Evolutionary conservation across 1,284 basidiomycete species (phyloP).

Genomic region (Melanopsichium pennsylvanicum): DNA sequence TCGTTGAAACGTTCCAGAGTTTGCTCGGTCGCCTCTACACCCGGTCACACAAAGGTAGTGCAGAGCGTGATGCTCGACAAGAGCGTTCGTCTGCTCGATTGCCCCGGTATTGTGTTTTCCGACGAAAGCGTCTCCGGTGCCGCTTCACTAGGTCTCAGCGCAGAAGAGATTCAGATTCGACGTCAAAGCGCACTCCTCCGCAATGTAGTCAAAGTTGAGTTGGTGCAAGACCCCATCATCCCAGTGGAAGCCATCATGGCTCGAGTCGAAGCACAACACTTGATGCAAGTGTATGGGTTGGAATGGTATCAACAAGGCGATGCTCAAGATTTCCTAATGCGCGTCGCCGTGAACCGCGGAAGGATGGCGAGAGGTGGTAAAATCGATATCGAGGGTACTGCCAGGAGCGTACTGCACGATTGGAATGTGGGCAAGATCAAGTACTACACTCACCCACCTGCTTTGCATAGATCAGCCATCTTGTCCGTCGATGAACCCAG

Average conservation of each 20-base stretch:
- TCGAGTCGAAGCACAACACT: constrained; percentile 46
- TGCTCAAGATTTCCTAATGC: constrained; percentile 85
- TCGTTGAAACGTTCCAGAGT: constrained; percentile 76
- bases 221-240: constrained; percentile 86
- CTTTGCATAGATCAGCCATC: constrained; percentile 36
- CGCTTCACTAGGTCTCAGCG: constrained; percentile 70
- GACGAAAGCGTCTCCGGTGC: constrained; percentile 64
- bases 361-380: constrained; percentile 74
- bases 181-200: constrained; percentile 69
- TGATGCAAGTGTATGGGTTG: constrained; percentile 54
- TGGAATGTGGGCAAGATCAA: constrained; percentile 97
- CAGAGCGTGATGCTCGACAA: constrained; percentile 93
- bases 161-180: constrained; percentile 55
- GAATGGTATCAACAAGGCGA: constrained; percentile 67
- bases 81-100: constrained; percentile 89
- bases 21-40: constrained; percentile 91
- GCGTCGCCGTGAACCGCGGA: constrained; percentile 86
- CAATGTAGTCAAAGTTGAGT: constrained; percentile 91
- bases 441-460: constrained; percentile 82
- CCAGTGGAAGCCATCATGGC: constrained; percentile 66
- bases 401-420: constrained; percentile 84
- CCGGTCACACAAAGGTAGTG: constrained; percentile 93
- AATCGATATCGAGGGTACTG: constrained; percentile 83
- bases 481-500: constrained; percentile 5
- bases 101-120: constrained; percentile 83